Percentiles rank a stretch among this genome's conserved stretches.
Conservation (phyloP, 73 alveolate genomes). For the Paramecium primaurelia region DNA sequence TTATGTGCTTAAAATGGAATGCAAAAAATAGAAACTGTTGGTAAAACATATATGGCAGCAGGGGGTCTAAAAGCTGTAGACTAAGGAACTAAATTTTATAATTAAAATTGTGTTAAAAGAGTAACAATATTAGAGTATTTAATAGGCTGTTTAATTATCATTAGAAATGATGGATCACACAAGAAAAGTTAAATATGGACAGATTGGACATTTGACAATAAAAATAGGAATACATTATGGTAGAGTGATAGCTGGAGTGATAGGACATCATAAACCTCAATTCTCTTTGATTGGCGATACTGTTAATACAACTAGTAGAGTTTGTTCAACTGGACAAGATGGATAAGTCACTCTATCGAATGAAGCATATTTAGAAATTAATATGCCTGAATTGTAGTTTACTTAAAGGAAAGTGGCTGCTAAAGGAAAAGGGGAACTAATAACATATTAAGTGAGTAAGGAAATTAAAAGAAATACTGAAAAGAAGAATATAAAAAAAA, state of each 20-base stretch:
- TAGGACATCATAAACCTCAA: constrained; percentile 95
- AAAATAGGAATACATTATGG: constrained; percentile 97
- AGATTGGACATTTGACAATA: constrained; percentile 57
- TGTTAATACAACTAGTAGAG: constrained; percentile 93
- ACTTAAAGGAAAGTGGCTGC: constrained; percentile 40
- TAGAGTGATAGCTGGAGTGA: constrained; percentile 94
- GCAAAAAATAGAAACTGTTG: constrained; percentile 83
- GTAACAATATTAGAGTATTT: background rate
- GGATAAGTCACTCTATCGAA: constrained; percentile 39
- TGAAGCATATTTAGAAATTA: constrained; percentile 39
- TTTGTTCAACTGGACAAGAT: constrained; percentile 74
- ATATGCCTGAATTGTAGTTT: constrained; percentile 36
- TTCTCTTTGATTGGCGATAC: constrained; percentile 94
- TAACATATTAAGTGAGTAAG: constrained; percentile 37
- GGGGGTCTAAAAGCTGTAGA: constrained; percentile 81
- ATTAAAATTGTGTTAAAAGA: constrained; percentile 41
- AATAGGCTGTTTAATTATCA: background rate
- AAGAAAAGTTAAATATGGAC: constrained; percentile 29
- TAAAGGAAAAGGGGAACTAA: constrained; percentile 63
- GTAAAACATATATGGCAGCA: constrained; percentile 88
- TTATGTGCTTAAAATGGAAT: constrained; percentile 57
- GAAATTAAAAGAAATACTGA: background rate
- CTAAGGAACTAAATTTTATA: constrained; percentile 15
- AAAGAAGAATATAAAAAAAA: background rate
- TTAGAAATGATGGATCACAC: constrained; percentile 50